These are phyloP conservation scores for Trichosporon sp. DNA, from an alignment of 1,284 basidiomycete species.

Conservation along the genomic window DNA sequence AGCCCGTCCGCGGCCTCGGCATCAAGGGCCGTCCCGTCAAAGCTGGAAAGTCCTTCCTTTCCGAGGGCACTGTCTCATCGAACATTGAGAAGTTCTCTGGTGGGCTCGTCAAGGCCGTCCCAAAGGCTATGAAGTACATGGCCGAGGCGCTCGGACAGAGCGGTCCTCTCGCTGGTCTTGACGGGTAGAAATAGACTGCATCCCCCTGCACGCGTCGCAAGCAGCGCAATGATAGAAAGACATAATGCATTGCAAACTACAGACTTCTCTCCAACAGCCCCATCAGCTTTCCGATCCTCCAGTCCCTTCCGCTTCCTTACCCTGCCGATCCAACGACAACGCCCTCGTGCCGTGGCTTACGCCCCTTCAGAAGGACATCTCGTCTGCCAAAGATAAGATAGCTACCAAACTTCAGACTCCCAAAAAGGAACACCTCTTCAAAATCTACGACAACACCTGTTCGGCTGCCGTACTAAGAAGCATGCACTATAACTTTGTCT, in stretches of 20 bases:
- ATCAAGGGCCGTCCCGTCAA: constrained; percentile 6
- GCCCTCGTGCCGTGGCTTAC: too few species aligned
- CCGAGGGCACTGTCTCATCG: not conserved
- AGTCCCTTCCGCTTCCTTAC: too few species aligned
- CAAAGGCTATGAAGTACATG: constrained; percentile 13
- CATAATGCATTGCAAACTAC: not conserved
- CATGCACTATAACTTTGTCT: not conserved
- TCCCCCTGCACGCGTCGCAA: not conserved
- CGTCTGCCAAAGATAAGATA: not conserved
- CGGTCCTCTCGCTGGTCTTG: not conserved
- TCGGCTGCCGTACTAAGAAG: not conserved
- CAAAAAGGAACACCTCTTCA: not conserved
- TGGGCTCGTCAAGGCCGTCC: not conserved
- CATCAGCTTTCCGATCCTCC: too few species aligned
- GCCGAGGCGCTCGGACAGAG: not conserved
- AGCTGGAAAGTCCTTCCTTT: not conserved
- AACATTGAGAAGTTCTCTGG: constrained; percentile 3
- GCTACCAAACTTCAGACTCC: not conserved
- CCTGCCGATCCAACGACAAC: too few species aligned
- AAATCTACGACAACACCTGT: not conserved
- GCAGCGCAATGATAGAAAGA: not conserved
- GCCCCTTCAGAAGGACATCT: too few species aligned
- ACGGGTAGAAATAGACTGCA: not conserved
- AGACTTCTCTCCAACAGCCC: too few species aligned
- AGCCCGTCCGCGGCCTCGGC: constrained; percentile 11